Base-by-base conservation (phyloP, 306 rosid species). In the Corylus heterophylla region DNA sequence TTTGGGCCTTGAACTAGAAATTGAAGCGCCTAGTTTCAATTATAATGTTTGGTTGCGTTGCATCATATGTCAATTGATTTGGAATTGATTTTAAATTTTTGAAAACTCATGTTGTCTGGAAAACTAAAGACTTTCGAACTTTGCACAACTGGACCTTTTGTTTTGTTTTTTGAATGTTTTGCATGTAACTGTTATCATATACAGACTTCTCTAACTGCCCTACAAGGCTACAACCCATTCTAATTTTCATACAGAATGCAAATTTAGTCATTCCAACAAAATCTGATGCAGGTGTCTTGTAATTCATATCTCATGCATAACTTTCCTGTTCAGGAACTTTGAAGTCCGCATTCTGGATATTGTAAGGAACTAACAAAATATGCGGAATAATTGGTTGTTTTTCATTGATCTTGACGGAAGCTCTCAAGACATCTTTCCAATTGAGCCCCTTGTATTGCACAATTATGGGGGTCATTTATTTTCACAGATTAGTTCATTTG, bases 311-410 rank as follows among this genome's bases (percentile, higher is more conserved):
- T 49, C 16, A 22, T 17, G 12, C 76, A 58, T 11, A 49, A 66
- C 35, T 42, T 47, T 29, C 1, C 70, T 44, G 73, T 55, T 55
- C 59, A 61, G 75, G 78, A 63, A 51, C 39, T 37, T 54, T 73
- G 9, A 70, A 59, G 61, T 59, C 62, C 47, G 61, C 25, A 29
- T 58, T 55, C 39, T 44, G 47, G 78, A 39, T 54, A 29, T 35
- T 62, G 54, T 16, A 71, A 70, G 72, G 64, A 74, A 37, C 47
- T 68, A 29, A 52, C 29, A 69, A 77, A 78, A 70, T 69, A 90
- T 93, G 99, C 81, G 78, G 79, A 88, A 86, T 80, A 81, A 89
- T 84, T 87, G 96, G 94, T 81, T 90, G 20, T 84, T 89, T 55
- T 77, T 88, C 72, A 77, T 86, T 80, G 93, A 90, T 89, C 89